phyloP scores from a whole-genome alignment of 108 stramenopile species.

The Stephanodiscus minutulus region DNA sequence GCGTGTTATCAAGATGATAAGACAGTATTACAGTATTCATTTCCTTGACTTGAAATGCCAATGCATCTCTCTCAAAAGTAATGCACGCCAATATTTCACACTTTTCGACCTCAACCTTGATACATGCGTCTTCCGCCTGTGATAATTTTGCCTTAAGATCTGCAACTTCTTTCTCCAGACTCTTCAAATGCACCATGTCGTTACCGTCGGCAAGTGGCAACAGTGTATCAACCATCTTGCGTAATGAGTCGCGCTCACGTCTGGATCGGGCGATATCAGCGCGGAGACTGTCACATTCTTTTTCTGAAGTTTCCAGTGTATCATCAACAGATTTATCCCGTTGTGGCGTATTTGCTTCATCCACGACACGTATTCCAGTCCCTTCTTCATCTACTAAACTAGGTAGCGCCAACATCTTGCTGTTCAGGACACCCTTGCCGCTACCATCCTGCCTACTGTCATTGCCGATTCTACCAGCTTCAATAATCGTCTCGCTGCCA shows the following conservation, averaged over 20 bases:
- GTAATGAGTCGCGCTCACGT: neutral
- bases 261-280: neutral
- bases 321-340: neutral
- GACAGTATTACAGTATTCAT: neutral
- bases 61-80: neutral
- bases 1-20: neutral
- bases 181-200: neutral
- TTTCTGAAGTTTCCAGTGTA: too few species aligned
- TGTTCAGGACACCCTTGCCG: neutral
- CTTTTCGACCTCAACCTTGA: conserved; percentile 1
- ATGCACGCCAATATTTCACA: neutral
- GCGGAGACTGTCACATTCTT: neutral
- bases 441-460: conserved; percentile 1
- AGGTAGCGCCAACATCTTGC: conserved; percentile 1
- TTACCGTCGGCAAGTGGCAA: neutral
- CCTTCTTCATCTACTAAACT: neutral
- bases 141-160: neutral
- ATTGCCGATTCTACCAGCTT: neutral
- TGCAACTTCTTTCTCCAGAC: neutral
- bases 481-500: neutral
- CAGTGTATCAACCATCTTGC: conserved; percentile 1
- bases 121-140: neutral
- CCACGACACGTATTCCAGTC: neutral
- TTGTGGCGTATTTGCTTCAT: neutral
- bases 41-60: neutral